Base-by-base conservation (phyloP, 2,329 filamentous ascomycete species). In the Ophiostoma perfectum region DNA sequence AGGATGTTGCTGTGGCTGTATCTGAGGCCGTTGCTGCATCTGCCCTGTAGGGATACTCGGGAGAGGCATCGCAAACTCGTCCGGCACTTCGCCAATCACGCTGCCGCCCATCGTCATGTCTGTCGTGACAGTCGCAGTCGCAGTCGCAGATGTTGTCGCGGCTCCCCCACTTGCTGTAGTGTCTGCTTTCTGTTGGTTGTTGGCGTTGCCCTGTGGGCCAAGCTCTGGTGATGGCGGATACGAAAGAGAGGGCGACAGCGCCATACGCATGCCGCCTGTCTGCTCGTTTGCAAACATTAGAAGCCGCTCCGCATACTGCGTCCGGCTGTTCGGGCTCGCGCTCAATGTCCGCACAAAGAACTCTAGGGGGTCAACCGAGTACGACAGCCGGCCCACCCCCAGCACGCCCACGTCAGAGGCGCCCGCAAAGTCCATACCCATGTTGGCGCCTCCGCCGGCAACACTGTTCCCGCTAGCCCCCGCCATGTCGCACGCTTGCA, bases 311-410 rank as follows among this genome's bases (percentile, higher is more conserved):
- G 80, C 80, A 67, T 78, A 82, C 70, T 80, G 78, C 27, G 75
- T 76, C 58, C 80, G 75, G 68, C 78, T 80, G 66, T 81, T 81
- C 4, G 80, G 80, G 49, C 78, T 81, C 5, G 78, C 77, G 65
- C 79, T 81, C 16, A 82, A 73, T 0, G 78, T 81, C 52, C 77
- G 77, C 14, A 82, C 77, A 71, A 82, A 81, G 18, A 81, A 78
- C 70, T 80, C 78, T 42, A 82, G 75, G 5, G 80, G 79, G 52
- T 82, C 80, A 42, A 78, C 73, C 0, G 73, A 73, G 1, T 77
- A 75, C 5, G 77, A 76, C 49, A 74, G 71, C 14, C 77, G 72
- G 3, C 77, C 76, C 4, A 74, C 73, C 12, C 75, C 72, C 1
- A 78, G 69, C 2, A 78, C 73, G 27, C 75, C 76, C 65, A 78